Conservation (phyloP, 1,284 basidiomycete genomes). For the Fomitopsis betulina region DNA sequence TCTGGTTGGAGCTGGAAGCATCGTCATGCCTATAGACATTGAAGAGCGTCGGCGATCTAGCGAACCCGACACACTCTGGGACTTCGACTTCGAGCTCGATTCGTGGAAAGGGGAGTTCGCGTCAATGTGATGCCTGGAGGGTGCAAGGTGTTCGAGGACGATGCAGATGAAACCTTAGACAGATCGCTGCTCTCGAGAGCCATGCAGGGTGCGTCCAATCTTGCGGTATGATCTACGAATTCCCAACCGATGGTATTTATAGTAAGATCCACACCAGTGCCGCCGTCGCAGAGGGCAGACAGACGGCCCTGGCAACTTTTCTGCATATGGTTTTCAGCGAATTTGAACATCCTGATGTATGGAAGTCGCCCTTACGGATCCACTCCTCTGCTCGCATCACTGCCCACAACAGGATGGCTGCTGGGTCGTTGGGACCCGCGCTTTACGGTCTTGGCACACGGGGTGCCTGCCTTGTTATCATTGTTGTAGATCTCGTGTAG, state of each 20-base stretch:
- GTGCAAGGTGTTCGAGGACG: background rate
- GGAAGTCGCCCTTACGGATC: too few relatives aligned
- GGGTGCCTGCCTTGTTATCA: slow-evolving; percentile 44
- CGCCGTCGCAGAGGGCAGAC: slow-evolving; percentile 28
- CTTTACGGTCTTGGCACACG: slow-evolving; percentile 53
- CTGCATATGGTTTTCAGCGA: slow-evolving; percentile 41
- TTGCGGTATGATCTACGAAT: background rate
- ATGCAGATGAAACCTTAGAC: slow-evolving; percentile 9
- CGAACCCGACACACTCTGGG: background rate
- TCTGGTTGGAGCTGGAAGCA: background rate
- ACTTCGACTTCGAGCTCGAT: background rate
- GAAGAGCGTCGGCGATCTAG: background rate
- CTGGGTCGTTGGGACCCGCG: slow-evolving; percentile 54
- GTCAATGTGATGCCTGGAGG: background rate
- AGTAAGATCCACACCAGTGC: slow-evolving; percentile 30
- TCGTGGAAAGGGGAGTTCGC: background rate
- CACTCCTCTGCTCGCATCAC: background rate
- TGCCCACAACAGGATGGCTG: slow-evolving; percentile 36
- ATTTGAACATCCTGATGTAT: slow-evolving; percentile 55
- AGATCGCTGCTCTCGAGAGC: slow-evolving; percentile 5
- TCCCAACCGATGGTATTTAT: too few relatives aligned
- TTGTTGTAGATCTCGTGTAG: slow-evolving; percentile 52
- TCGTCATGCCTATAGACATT: background rate
- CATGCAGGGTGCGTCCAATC: slow-evolving; percentile 17
- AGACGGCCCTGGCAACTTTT: slow-evolving; percentile 34